Evolutionary conservation across 257 asterid species (phyloP).

Genomic region (Solanum corneliomulleri): DNA sequence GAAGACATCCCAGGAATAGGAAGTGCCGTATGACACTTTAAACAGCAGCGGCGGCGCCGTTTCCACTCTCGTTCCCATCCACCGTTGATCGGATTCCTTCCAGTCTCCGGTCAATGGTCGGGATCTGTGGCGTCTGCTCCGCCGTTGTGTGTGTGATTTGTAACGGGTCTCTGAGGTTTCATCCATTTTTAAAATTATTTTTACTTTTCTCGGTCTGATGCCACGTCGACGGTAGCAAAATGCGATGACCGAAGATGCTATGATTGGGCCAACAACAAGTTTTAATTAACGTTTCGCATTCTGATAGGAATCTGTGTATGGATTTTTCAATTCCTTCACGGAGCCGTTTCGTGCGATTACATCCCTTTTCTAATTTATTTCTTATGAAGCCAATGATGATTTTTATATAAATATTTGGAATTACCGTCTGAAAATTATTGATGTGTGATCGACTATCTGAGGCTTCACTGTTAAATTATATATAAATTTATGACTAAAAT

Average conservation of each 20-base stretch:
- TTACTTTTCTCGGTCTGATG: constrained; percentile 17
- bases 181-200: not conserved
- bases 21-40: constrained; percentile 84
- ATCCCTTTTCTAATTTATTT: not conserved
- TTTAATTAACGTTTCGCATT: constrained; percentile 26
- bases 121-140: constrained; percentile 14
- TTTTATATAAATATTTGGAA: constrained; percentile 28
- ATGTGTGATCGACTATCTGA: constrained; percentile 50
- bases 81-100: constrained; percentile 12
- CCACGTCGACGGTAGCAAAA: constrained; percentile 57
- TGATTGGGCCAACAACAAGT: constrained; percentile 35
- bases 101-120: constrained; percentile 24
- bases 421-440: constrained; percentile 69
- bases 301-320: constrained; percentile 66
- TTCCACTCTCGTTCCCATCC: constrained; percentile 26
- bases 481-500: no score
- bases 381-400: constrained; percentile 32
- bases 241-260: constrained; percentile 51
- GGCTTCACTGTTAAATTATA: constrained; percentile 9
- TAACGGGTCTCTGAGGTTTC: constrained; percentile 70
- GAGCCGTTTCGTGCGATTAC: constrained; percentile 79
- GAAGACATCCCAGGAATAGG: constrained; percentile 79
- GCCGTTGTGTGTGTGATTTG: constrained; percentile 55
- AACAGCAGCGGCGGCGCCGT: constrained; percentile 20
- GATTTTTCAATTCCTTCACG: constrained; percentile 10